Evolutionary conservation across 2,329 filamentous ascomycete species (phyloP).

Genomic region (Penicillium sp.): DNA sequence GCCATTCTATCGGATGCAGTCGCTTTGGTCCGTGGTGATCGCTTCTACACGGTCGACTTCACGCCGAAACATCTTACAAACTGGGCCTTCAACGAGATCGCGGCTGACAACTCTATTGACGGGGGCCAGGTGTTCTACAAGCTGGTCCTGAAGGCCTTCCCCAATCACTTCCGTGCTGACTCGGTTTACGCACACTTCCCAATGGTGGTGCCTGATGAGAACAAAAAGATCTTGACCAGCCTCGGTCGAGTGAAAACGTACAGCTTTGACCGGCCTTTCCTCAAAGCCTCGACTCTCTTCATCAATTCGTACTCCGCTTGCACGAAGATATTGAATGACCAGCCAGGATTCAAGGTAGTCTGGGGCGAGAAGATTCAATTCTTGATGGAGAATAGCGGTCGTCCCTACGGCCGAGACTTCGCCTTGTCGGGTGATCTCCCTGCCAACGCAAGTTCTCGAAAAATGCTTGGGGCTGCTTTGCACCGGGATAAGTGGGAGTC

Average conservation of each 20-base stretch:
- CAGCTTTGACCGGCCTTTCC: conserved; percentile 36
- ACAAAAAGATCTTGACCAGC: conserved; percentile 42
- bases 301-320: conserved; percentile 48
- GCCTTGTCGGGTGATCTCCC: conserved; percentile 47
- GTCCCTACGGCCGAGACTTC: conserved; percentile 45
- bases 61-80: conserved; percentile 45
- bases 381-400: conserved; percentile 39
- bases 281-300: conserved; percentile 35
- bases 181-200: conserved; percentile 52
- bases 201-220: conserved; percentile 48
- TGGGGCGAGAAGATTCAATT: conserved; percentile 48
- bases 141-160: conserved; percentile 50
- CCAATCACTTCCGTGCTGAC: conserved; percentile 47
- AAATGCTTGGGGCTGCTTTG: conserved; percentile 43
- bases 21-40: conserved; percentile 46
- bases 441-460: conserved; percentile 42
- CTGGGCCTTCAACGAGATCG: conserved; percentile 46
- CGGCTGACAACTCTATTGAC: conserved; percentile 44
- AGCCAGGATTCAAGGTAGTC: conserved; percentile 46
- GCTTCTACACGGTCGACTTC: conserved; percentile 48
- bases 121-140: conserved; percentile 52
- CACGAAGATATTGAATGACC: conserved; percentile 42
- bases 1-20: conserved; percentile 48
- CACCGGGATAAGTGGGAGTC: conserved; percentile 47
- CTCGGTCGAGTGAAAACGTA: conserved; percentile 44